Base-by-base conservation (phyloP, 306 rosid species). In the Cucurbita argyrosperma region DNA sequence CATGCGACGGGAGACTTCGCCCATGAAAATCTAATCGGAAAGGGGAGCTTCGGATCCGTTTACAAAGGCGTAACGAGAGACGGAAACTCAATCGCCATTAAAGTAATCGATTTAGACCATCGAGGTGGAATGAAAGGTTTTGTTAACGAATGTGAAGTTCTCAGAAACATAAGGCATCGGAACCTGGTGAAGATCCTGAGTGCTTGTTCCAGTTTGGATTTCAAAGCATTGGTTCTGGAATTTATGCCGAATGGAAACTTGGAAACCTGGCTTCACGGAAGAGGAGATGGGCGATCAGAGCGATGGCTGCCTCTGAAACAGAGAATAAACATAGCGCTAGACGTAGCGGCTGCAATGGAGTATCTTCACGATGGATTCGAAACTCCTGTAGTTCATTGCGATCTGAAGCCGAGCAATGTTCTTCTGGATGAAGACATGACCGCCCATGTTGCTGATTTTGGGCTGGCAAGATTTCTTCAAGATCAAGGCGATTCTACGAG, bases 31-130 rank as follows among this genome's bases (percentile, higher is more conserved):
- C 72, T 82, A 39, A 79, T 84, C 15, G 84, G 82, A 35, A 52
- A 42, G 10, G 84, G 85, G 47, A 52, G 69, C n/a, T 47, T 58
- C 8, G 84, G 88, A n/a, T 71, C 51, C 16, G 84, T 82, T 11
- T 84, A 79, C 8, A 79, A 77, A 59, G 81, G 77, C 43, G 30
- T 77, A n/a, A 47, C 14, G 26, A 45, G 42, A 8, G 63, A 77
- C 35, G 42, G 64, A 19, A 16, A 37, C 4, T 49, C 7, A 38
- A 52, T 74, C 4, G 81, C 81, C 43, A 72, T 81, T 12, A 80
- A 80, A 63, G 83, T 80, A 30, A 62, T 80, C 42, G 72, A 76
- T 70, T 50, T 80, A 3, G 58, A 76, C 4, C 51, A 71, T 39
- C 10, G 65, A 42, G 77, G 80, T 51, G 75, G 77, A 52, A 46